Evolutionary conservation across 1,284 basidiomycete genomes (phyloP).

Genomic region (Limonomyces culmigenus): DNA sequence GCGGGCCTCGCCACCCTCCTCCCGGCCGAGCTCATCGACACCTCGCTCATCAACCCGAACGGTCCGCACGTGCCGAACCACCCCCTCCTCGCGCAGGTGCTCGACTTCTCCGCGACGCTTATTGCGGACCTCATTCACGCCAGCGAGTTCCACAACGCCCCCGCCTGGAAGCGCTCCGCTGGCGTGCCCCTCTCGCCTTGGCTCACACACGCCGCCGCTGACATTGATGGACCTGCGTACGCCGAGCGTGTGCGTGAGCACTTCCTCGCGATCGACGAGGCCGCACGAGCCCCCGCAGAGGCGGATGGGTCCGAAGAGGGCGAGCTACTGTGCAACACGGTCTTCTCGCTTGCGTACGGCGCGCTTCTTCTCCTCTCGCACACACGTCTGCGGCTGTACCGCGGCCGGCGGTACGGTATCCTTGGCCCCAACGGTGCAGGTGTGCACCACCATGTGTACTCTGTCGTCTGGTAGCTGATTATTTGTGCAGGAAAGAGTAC

Average conservation of each 20-base stretch:
- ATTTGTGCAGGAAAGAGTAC: constrained; percentile 91
- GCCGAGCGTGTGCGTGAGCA: constrained; percentile 52
- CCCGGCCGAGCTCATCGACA: constrained; percentile 28
- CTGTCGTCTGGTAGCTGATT: too few relatives aligned
- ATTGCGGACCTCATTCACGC: constrained; percentile 64
- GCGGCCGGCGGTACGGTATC: constrained; percentile 89
- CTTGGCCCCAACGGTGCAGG: constrained; percentile 88
- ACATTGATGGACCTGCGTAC: constrained; percentile 30
- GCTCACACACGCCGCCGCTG: constrained; percentile 28
- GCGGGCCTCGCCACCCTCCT: constrained; percentile 43
- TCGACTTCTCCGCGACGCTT: constrained; percentile 61
- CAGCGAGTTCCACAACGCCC: constrained; percentile 45
- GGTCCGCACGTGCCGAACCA: constrained; percentile 29
- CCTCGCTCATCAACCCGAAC: constrained; percentile 26
- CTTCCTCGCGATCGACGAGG: constrained; percentile 67
- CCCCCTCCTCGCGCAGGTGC: constrained; percentile 27
- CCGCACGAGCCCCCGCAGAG: constrained; percentile 27
- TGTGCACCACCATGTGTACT: too few relatives aligned
- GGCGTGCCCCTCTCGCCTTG: constrained; percentile 58
- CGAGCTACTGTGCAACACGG: constrained; percentile 80
- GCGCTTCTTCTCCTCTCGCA: constrained; percentile 92
- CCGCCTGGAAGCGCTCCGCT: constrained; percentile 61
- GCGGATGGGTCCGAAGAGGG: constrained; percentile 51
- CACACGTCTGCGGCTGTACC: constrained; percentile 80
- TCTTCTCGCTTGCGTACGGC: constrained; percentile 96